These are phyloP conservation scores for Prunus dulcis DNA, from an alignment of 306 rosid species.

Conservation along the genomic window DNA sequence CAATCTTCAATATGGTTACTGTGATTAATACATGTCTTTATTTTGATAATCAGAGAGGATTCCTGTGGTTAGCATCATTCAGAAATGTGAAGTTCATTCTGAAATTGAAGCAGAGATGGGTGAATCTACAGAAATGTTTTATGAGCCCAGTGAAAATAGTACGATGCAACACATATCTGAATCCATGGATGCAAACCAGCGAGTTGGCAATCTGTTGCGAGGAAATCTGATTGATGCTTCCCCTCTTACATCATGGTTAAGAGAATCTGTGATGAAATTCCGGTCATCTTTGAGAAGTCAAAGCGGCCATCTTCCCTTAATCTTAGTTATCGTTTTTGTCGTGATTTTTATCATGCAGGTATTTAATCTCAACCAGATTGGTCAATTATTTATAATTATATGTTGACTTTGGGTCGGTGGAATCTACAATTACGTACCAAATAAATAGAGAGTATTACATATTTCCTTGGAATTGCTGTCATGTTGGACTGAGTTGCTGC, in stretches of 20 bases:
- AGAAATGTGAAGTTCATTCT: constrained; percentile 34
- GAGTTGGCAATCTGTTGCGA: constrained; percentile 33
- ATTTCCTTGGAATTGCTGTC: not conserved
- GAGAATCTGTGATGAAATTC: constrained; percentile 41
- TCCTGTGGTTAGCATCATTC: constrained; percentile 19
- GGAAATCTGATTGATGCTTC: constrained; percentile 31
- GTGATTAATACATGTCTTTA: constrained; percentile 11
- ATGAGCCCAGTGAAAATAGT: constrained; percentile 30
- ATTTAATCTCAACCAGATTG: constrained; percentile 13
- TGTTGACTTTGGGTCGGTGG: not conserved
- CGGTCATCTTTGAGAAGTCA: constrained; percentile 59
- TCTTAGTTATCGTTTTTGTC: constrained; percentile 52
- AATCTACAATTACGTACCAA: not conserved
- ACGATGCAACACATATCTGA: constrained; percentile 23
- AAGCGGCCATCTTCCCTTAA: constrained; percentile 57
- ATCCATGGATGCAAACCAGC: constrained; percentile 24
- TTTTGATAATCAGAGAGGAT: constrained; percentile 39
- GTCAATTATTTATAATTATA: constrained; percentile 3
- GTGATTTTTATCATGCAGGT: constrained; percentile 96
- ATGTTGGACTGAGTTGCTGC: not conserved
- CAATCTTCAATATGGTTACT: not conserved
- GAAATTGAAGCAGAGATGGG: constrained; percentile 36
- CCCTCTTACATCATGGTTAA: constrained; percentile 41
- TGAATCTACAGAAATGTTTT: constrained; percentile 48
- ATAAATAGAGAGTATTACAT: not conserved